A percentile compares a stretch with the other conserved stretches of the same genome.
Conservation (phyloP, 179 eudicot genomes). For the Silene noctiflora region DNA sequence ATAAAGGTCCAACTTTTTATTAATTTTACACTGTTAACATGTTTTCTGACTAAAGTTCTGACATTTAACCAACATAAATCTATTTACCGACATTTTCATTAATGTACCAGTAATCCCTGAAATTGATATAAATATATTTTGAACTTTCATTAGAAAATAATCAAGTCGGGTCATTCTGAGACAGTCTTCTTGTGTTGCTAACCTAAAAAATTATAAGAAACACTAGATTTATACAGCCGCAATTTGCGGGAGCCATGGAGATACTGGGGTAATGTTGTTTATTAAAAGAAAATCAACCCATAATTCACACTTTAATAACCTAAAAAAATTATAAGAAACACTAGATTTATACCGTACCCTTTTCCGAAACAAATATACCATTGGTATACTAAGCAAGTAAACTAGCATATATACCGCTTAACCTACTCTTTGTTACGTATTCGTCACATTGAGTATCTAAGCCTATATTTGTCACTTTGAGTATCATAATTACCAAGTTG, state of each 20-base stretch:
- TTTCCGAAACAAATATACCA: neutral
- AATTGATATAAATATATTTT: neutral
- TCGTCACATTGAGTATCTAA: too few species aligned
- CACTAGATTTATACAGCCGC: too few species aligned
- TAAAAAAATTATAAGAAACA: neutral
- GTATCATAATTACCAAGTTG: neutral
- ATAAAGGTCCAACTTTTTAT: neutral
- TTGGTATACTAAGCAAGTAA: neutral
- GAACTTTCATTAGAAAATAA: neutral
- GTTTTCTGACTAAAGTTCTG: slow-evolving; percentile 1
- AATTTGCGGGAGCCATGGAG: too few species aligned
- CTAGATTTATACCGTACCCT: neutral
- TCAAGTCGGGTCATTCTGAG: neutral
- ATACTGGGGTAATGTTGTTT: too few species aligned
- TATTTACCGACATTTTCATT: neutral
- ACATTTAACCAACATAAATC: neutral
- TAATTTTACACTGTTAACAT: neutral
- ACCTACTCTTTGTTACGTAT: too few species aligned
- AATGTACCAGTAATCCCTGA: neutral
- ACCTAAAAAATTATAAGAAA: too few species aligned
- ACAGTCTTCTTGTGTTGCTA: too few species aligned
- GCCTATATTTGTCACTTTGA: too few species aligned
- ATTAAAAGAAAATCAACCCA: neutral
- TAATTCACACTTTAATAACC: neutral
- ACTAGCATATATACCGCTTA: neutral